Conservation (phyloP, 345 rosid species). For the Trapa incisa region DNA sequence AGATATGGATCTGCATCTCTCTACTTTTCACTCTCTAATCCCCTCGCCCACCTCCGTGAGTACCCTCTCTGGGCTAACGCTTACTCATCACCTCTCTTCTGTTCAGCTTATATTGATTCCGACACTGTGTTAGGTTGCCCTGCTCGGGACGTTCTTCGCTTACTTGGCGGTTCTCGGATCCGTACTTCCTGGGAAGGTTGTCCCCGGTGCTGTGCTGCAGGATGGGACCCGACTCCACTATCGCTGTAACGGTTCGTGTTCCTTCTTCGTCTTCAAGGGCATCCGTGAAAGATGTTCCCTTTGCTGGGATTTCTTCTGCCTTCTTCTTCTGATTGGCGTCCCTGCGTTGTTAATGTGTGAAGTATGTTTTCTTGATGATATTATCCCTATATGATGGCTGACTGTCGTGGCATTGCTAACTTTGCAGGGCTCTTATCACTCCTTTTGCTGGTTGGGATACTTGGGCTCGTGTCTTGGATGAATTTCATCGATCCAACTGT, state of each 20-base stretch:
- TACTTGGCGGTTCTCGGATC: slow-evolving; percentile 64
- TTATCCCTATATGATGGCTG: neutral
- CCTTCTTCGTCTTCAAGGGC: neutral
- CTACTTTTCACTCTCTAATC: neutral
- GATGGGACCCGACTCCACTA: slow-evolving; percentile 64
- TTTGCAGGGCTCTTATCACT: slow-evolving; percentile 47
- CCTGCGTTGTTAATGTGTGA: too few species aligned
- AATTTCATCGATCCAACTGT: slow-evolving; percentile 50
- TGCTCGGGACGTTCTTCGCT: slow-evolving; percentile 36
- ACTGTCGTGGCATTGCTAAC: neutral
- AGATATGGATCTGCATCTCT: too few species aligned
- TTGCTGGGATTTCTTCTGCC: too few species aligned
- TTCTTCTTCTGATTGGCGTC: too few species aligned
- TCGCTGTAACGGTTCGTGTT: slow-evolving; percentile 57
- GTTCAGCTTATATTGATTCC: neutral
- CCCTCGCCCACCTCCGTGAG: slow-evolving; percentile 14
- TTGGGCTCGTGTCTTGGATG: slow-evolving; percentile 44
- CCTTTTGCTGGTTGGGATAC: slow-evolving; percentile 38
- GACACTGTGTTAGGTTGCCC: slow-evolving; percentile 24
- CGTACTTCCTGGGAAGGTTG: slow-evolving; percentile 49
- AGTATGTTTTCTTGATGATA: too few species aligned
- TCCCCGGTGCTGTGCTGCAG: slow-evolving; percentile 44
- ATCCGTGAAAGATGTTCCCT: too few species aligned
- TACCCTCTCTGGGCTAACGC: too few species aligned
- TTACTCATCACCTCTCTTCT: too few species aligned